A percentile compares a stretch with the other conserved stretches of the same genome.
Conservation (phyloP, 768 basidiomycete genomes). For the Kwoniella dendrophila region DNA sequence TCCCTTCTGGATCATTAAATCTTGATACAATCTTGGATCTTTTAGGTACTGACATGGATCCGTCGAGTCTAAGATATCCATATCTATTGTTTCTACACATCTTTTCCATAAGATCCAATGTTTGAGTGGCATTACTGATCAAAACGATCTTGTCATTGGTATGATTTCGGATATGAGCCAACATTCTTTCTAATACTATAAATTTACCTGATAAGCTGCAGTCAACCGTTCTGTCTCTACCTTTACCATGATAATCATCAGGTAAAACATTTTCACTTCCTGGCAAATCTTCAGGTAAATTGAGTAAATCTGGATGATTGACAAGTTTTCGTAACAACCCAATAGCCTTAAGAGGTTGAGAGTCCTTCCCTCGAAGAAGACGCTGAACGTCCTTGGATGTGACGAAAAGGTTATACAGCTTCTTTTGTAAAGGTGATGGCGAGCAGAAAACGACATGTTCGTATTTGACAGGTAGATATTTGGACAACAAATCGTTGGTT, state of each 20-base stretch:
- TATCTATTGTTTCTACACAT: slow-evolving; percentile 85
- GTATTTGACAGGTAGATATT: slow-evolving; percentile 97
- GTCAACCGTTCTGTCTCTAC: slow-evolving; percentile 61
- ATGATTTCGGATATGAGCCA: slow-evolving; percentile 75
- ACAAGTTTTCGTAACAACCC: slow-evolving; percentile 92
- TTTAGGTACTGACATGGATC: slow-evolving; percentile 87
- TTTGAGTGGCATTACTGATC: slow-evolving; percentile 96
- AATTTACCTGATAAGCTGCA: slow-evolving; percentile 92
- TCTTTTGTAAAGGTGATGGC: slow-evolving; percentile 77
- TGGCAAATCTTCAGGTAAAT: slow-evolving; percentile 77
- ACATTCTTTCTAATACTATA: slow-evolving; percentile 84
- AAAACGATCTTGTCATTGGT: slow-evolving; percentile 94
- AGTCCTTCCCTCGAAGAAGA: slow-evolving; percentile 78
- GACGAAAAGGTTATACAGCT: slow-evolving; percentile 86
- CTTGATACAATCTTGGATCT: slow-evolving; percentile 73
- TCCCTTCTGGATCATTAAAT: slow-evolving; percentile 57
- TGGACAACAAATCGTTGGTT: slow-evolving; percentile 90
- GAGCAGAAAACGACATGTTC: slow-evolving; percentile 96
- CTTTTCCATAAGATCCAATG: slow-evolving; percentile 88
- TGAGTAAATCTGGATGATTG: slow-evolving; percentile 88
- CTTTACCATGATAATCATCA: slow-evolving; percentile 64
- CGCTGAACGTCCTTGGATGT: slow-evolving; percentile 90
- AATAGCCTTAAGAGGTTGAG: slow-evolving; percentile 94
- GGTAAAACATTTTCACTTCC: slow-evolving; percentile 82
- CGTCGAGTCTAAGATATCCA: slow-evolving; percentile 87